Base-by-base conservation (phyloP, 202 grass and related monocot genomes). In the Eragrostis tef region DNA sequence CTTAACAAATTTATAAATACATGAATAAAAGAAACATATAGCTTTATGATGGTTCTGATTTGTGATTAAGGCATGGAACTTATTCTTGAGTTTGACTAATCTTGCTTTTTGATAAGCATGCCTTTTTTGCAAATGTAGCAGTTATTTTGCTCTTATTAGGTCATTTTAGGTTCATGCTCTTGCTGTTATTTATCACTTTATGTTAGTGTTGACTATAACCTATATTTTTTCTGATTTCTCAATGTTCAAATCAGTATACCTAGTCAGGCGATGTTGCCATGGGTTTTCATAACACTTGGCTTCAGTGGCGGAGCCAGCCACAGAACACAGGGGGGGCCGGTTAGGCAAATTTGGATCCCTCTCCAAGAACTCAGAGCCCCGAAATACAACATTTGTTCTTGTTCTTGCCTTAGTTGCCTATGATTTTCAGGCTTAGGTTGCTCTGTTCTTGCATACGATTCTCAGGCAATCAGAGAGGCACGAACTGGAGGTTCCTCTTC, bases 51-150 rank as follows among this genome's bases (percentile, higher is more conserved):
- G 31, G 1, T 52, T 67, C 66, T 79, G 25, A 58, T 49, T 71
- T 78, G 44, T 67, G 9, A 79, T 21, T n/a, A 64, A 82, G 56
- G 17, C 41, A 77, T 16, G 49, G 58, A 60, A 8, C 20, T 15
- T 11, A 21, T 73, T 24, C 56, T 17, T 52, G 34, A 15, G 17
- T 71, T 63, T 13, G 3, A 50, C 21, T 65, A 6, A 63, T 19
- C 79, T 64, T 14, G 14, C n/a, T 80, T 41, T 22, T 57, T 56
- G 3, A 45, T 80, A 62, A 15, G 58, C 53, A 79, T 66, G 63
- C 48, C 11, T 53, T 8, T 46, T 79, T 26, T 70, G 22, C 73
- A 71, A 45, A 87, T 87, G 13, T 73, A 17, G 21, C 11, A 47
- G 36, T 71, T 49, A 42, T 39, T 29, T 11, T 29, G 62, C 36